phyloP scores from a whole-genome alignment of 2,329 filamentous ascomycete genomes.

The Fusarium hostae region DNA sequence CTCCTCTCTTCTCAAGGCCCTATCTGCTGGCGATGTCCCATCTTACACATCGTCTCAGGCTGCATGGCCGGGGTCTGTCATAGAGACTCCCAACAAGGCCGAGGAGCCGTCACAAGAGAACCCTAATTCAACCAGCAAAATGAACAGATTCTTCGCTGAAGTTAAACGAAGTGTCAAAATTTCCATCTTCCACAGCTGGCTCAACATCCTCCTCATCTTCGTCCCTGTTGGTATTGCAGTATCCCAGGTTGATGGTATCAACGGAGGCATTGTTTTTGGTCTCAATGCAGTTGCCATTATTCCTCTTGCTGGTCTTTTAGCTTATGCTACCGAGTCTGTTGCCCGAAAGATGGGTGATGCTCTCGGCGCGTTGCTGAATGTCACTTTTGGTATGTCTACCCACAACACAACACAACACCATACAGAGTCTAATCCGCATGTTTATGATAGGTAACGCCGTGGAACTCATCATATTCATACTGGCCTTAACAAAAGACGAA shows the following conservation, averaged over 20 bases:
- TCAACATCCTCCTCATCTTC: conserved; percentile 81
- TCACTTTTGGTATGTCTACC: conserved; percentile 73
- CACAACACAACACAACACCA: neutral
- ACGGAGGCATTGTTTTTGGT: conserved; percentile 73
- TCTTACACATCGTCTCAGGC: conserved; percentile 59
- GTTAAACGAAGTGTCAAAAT: conserved; percentile 64
- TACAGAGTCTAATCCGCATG: neutral
- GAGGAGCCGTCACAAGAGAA: conserved; percentile 38
- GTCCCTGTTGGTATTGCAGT: conserved; percentile 81
- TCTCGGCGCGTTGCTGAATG: conserved; percentile 77
- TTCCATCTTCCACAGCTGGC: conserved; percentile 76
- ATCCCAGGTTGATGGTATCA: conserved; percentile 62
- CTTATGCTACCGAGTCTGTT: conserved; percentile 80
- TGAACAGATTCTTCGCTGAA: conserved; percentile 58
- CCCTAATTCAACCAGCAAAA: conserved; percentile 46
- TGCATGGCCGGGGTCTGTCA: conserved; percentile 67
- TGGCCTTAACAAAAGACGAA: conserved; percentile 61
- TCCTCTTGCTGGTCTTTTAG: conserved; percentile 76
- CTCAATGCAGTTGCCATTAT: conserved; percentile 82
- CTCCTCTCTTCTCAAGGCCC: conserved; percentile 43
- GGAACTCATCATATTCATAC: conserved; percentile 77
- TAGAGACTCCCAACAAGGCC: conserved; percentile 49
- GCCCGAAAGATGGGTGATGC: conserved; percentile 78
- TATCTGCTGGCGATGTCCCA: conserved; percentile 43
- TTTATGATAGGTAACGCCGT: conserved; percentile 64